Evolutionary conservation across 768 basidiomycete genomes (phyloP).

Genomic region (Amanita molliuscula): DNA sequence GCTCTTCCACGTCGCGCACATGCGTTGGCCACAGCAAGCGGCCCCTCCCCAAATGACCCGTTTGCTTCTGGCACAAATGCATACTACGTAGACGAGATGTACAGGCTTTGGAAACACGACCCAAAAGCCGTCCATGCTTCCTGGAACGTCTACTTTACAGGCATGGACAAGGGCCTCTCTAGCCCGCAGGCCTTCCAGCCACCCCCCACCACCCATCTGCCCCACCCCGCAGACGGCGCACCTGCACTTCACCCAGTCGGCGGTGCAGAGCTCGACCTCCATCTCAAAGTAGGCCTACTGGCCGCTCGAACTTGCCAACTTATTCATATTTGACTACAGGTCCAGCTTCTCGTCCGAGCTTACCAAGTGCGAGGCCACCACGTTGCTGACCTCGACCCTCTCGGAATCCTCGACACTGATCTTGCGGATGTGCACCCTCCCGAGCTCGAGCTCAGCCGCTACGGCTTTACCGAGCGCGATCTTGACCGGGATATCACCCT

Average conservation of each 20-base stretch:
- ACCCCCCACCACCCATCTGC: conserved; percentile 58
- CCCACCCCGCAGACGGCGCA: conserved; percentile 68
- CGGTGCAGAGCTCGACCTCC: conserved; percentile 80
- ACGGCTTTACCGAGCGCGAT: conserved; percentile 92
- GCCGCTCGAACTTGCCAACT: background rate
- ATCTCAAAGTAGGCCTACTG: conserved; percentile 65
- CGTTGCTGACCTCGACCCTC: conserved; percentile 89
- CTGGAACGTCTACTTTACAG: conserved; percentile 92
- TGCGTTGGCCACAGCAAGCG: conserved; percentile 34
- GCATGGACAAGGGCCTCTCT: conserved; percentile 79
- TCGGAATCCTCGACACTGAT: conserved; percentile 88
- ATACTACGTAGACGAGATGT: conserved; percentile 97
- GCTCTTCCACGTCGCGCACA: conserved; percentile 15
- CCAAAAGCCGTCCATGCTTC: conserved; percentile 87
- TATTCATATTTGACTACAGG: conserved; percentile 34
- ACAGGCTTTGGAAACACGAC: conserved; percentile 83
- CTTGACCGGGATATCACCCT: conserved; percentile 91
- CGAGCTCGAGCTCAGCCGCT: conserved; percentile 88
- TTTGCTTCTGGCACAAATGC: conserved; percentile 94
- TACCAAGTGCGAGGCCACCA: conserved; percentile 99
- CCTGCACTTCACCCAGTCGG: conserved; percentile 61
- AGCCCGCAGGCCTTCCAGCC: conserved; percentile 77
- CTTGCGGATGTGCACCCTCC: conserved; percentile 69
- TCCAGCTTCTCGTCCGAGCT: conserved; percentile 94
- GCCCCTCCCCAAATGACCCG: conserved; percentile 69